These are phyloP conservation scores for Podaxis sp. DNA, from an alignment of 768 basidiomycete species.

Conservation along the genomic window DNA sequence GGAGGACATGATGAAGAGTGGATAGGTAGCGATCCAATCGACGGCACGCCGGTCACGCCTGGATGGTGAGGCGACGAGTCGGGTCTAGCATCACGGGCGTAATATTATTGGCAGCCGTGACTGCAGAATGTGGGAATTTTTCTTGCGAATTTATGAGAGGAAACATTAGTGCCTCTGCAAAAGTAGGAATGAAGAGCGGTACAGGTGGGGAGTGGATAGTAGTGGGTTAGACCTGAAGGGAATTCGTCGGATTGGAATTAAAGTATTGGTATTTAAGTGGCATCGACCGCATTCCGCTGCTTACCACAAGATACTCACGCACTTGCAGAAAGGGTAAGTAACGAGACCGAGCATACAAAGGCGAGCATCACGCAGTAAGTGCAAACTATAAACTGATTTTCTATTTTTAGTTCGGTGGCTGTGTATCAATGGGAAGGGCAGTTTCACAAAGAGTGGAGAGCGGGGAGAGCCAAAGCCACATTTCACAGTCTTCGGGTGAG, in stretches of 20 bases:
- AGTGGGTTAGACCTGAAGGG: not conserved
- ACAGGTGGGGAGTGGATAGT: not conserved
- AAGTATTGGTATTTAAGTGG: not conserved
- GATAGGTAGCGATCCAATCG: too few relatives aligned
- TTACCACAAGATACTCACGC: not conserved
- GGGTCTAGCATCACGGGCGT: not conserved
- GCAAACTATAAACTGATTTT: not conserved
- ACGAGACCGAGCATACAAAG: not conserved
- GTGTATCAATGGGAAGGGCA: not conserved
- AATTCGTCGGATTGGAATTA: not conserved
- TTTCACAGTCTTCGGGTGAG: not conserved
- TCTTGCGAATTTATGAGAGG: too few relatives aligned
- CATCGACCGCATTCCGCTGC: not conserved
- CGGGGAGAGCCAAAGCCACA: not conserved
- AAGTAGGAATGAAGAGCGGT: not conserved
- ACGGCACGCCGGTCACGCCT: not conserved
- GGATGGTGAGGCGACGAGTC: not conserved
- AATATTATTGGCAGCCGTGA: too few relatives aligned
- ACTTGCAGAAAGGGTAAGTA: not conserved
- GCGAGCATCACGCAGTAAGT: not conserved
- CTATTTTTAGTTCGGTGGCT: not conserved
- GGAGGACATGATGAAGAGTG: too few relatives aligned
- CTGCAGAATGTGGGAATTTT: too few relatives aligned
- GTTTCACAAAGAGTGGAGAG: not conserved
- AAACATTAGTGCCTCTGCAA: not conserved